Evolutionary conservation across 2,329 filamentous ascomycete genomes (phyloP).

Genomic region (Fusarium solani-melongenae): DNA sequence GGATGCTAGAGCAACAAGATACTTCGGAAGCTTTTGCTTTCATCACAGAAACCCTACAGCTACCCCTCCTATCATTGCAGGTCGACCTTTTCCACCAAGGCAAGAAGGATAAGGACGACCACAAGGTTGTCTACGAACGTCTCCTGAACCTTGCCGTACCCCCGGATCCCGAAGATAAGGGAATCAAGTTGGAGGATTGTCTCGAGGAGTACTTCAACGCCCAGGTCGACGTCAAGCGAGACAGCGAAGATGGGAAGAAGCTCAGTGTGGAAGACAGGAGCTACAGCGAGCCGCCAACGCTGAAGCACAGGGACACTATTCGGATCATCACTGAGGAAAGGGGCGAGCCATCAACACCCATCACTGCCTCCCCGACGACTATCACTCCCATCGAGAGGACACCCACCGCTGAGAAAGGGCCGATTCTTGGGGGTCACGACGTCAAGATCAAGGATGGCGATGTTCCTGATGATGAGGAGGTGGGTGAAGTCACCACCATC

Average conservation of each 20-base stretch:
- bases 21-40: conserved; percentile 96
- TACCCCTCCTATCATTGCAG: conserved; percentile 89
- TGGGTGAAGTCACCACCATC: conserved; percentile 30
- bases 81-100: conserved; percentile 96
- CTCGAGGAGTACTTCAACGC: conserved; percentile 96
- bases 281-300: conserved; percentile 36
- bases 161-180: conserved; percentile 74
- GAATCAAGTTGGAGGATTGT: conserved; percentile 87
- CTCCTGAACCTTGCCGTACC: conserved; percentile 93
- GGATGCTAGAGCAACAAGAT: conserved; percentile 85
- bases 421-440: background rate
- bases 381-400: conserved; percentile 40
- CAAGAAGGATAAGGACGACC: conserved; percentile 85
- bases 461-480: conserved; percentile 23
- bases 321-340: conserved; percentile 50
- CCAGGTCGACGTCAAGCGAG: conserved; percentile 86
- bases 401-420: conserved; percentile 27
- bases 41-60: conserved; percentile 87
- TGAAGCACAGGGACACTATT: conserved; percentile 48
- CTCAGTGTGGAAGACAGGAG: conserved; percentile 44
- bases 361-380: conserved; percentile 48
- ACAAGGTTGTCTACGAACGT: conserved; percentile 93
- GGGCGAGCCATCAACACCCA: conserved; percentile 46
- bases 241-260: conserved; percentile 68
- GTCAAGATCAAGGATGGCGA: conserved; percentile 15